A percentile compares a stretch with the other conserved stretches of the same genome.
These are phyloP conservation scores for Trichoderma afroharzianum DNA, from an alignment of 2,329 filamentous ascomycete species.

Conservation along the genomic window DNA sequence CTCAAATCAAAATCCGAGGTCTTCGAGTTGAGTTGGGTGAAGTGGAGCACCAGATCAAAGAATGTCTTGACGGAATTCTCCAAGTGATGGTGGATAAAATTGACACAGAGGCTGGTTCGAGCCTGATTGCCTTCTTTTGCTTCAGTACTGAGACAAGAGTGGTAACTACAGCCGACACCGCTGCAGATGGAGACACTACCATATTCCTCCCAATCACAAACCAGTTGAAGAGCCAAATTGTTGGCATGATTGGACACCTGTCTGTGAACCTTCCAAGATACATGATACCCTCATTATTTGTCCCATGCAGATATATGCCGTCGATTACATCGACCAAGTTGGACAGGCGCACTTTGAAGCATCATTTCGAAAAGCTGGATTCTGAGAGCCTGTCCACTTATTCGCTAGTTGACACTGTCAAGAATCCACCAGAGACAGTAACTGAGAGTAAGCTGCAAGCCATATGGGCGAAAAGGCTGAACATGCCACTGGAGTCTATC, in stretches of 20 bases:
- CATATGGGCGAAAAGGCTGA: slow-evolving; percentile 11
- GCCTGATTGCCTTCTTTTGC: slow-evolving; percentile 8
- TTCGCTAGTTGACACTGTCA: not conserved
- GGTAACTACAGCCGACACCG: not conserved
- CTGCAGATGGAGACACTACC: not conserved
- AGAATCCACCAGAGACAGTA: not conserved
- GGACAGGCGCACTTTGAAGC: not conserved
- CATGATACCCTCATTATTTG: slow-evolving; percentile 8
- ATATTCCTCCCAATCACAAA: not conserved
- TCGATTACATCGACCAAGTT: not conserved
- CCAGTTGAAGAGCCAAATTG: not conserved
- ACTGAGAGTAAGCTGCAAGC: slow-evolving; percentile 10
- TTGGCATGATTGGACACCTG: not conserved
- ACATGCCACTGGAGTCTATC: slow-evolving; percentile 5
- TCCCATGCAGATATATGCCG: slow-evolving; percentile 16
- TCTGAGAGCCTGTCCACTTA: not conserved
- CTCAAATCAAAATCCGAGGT: slow-evolving; percentile 14
- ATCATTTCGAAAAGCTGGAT: not conserved
- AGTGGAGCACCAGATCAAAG: slow-evolving; percentile 10
- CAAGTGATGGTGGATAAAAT: slow-evolving; percentile 13
- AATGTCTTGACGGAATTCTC: not conserved
- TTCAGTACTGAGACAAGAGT: not conserved
- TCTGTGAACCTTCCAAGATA: not conserved
- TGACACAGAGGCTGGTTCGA: not conserved
- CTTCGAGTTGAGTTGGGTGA: slow-evolving; percentile 11